Evolutionary conservation across 495 filamentous ascomycete species (phyloP), one percentile per base, ranked within the genome.

Genomic region (Lepraria neglecta): DNA sequence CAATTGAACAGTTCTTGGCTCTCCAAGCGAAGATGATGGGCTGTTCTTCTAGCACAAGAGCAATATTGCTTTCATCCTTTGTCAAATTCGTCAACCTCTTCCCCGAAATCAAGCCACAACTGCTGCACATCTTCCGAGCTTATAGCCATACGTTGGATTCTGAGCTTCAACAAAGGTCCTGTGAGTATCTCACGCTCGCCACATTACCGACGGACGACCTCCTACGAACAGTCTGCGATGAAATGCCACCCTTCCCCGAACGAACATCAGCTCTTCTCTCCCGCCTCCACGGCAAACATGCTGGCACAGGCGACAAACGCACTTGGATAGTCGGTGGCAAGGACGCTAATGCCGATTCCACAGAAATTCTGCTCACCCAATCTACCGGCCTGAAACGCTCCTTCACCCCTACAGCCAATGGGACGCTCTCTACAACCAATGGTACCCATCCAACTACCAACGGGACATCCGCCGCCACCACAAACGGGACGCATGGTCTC

Each of bases 181-280:
- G 89, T 75, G 95, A 99, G 72, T 99, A 97, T 69, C 80, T 97
- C 64, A 84, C 87, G 2, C 78, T 99, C 58, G 91, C 91, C 24
- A 91, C 84, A 46, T 78, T 95, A 61, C 87, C 89, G 0, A 88
- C 89, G 3, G 95, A 99, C 64, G 91, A 97, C 65, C 82, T 99
- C 19, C 79, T 99, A 12, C 87, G 95, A 53, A 97, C 95, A 2
- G 89, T 99, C 1, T 96, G 90, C 73, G 95, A 99, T 68, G 95
- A 99, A 70, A 97, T 99, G 95, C 95, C 95, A 15, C 92, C 95
- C 0, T 99, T 97, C 77, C 95, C 95, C 0, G 92, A 99, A 72
- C 83, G 95, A 56, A 83, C 92, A 21, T 97, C 92, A 4, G 94
- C 94, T 3, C 77, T 99, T 31, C 76, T 99, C 30, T 97, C 92